Conservation (phyloP, 495 filamentous ascomycete species). For the Trichoderma parareesei region DNA sequence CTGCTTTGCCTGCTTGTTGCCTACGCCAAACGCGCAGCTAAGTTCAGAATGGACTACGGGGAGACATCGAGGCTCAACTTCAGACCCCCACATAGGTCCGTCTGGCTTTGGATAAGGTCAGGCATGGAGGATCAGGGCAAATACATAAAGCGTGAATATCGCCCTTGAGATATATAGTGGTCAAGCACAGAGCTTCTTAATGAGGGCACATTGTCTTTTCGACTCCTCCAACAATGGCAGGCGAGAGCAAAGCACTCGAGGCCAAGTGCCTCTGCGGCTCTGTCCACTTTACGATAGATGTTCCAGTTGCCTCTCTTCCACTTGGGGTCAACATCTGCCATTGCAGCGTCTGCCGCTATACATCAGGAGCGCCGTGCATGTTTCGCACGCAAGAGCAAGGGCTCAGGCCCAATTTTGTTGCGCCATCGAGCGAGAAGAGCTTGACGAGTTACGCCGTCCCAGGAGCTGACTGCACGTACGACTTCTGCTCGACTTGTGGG, state of each 20-base stretch:
- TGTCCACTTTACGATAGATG: constrained; percentile 26
- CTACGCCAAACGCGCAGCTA: neutral
- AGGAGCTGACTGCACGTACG: constrained; percentile 38
- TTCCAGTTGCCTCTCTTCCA: constrained; percentile 27
- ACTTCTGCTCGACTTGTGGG: constrained; percentile 63
- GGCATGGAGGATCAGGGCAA: too few species aligned
- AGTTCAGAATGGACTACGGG: neutral
- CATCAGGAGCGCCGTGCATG: constrained; percentile 47
- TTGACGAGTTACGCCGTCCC: constrained; percentile 46
- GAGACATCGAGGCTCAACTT: too few species aligned
- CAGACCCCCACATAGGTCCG: neutral
- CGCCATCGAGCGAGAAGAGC: constrained; percentile 29
- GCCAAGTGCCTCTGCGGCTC: constrained; percentile 35
- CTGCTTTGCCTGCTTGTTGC: neutral
- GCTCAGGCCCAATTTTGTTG: constrained; percentile 23
- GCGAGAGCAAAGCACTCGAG: constrained; percentile 22
- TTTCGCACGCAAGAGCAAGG: constrained; percentile 40
- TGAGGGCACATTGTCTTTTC: neutral
- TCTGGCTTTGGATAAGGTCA: neutral
- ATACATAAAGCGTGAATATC: neutral
- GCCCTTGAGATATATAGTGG: neutral
- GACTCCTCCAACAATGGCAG: neutral
- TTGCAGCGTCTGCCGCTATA: constrained; percentile 53
- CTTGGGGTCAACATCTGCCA: constrained; percentile 49
- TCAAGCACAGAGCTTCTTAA: neutral